Conservation (phyloP, 805 yeast species). For the Pichia paraexigua region DNA sequence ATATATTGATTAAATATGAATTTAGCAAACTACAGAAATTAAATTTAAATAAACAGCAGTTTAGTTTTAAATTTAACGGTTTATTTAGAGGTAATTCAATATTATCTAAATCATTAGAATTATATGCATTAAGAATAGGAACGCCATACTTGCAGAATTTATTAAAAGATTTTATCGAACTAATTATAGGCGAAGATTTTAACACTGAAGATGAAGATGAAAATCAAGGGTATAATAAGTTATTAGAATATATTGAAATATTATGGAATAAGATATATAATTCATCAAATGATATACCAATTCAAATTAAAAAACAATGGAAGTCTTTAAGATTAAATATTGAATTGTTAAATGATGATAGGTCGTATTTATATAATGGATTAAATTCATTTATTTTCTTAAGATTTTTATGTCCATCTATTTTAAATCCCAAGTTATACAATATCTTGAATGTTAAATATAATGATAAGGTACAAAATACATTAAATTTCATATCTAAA, state of each 20-base stretch:
- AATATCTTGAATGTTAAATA: slow-evolving; percentile 65
- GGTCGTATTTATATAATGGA: slow-evolving; percentile 42
- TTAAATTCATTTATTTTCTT: slow-evolving; percentile 78
- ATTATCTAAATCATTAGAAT: slow-evolving; percentile 73
- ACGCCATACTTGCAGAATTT: slow-evolving; percentile 67
- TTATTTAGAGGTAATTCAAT: slow-evolving; percentile 82
- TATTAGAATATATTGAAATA: slow-evolving; percentile 36
- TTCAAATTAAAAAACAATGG: slow-evolving; percentile 54
- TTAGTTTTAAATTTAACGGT: slow-evolving; percentile 31
- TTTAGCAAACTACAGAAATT: slow-evolving; percentile 13
- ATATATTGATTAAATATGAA: slow-evolving; percentile 4
- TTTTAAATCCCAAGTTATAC: slow-evolving; percentile 81
- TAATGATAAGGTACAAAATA: slow-evolving; percentile 62
- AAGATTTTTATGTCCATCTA: slow-evolving; percentile 84
- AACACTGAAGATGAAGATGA: slow-evolving; percentile 50
- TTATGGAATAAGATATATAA: slow-evolving; percentile 60
- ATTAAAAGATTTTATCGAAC: slow-evolving; percentile 59
- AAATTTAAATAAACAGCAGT: not conserved
- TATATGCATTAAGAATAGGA: slow-evolving; percentile 69
- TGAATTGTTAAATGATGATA: slow-evolving; percentile 33
- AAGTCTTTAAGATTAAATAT: slow-evolving; percentile 54
- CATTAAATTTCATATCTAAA: slow-evolving; percentile 77
- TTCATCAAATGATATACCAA: slow-evolving; percentile 72
- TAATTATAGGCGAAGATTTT: slow-evolving; percentile 40
- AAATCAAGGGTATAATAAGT: slow-evolving; percentile 24